Conservation (phyloP, 106 monocot genomes). For the Acanthochlamys bracteata region DNA sequence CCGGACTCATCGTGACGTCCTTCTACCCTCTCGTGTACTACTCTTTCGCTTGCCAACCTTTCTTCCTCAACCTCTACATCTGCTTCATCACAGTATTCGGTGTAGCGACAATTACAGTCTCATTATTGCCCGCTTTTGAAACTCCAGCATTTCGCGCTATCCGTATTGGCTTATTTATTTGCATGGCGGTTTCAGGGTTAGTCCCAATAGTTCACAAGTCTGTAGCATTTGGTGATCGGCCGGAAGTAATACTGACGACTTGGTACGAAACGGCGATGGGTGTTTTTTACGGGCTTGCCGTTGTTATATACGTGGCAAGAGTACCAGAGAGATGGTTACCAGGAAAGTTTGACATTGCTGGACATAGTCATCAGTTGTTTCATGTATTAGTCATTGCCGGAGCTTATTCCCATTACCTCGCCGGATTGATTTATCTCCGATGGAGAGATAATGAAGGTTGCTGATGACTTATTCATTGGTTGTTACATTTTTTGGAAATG, state of each 20-base stretch:
- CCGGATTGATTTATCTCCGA: constrained; percentile 41
- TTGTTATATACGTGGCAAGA: constrained; percentile 42
- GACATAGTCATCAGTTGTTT: constrained; percentile 71
- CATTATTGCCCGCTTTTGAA: constrained; percentile 53
- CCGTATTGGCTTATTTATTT: constrained; percentile 46
- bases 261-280: constrained; percentile 58
- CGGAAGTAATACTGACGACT: constrained; percentile 48
- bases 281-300: constrained; percentile 45
- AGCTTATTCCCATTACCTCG: constrained; percentile 68
- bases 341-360: constrained; percentile 57
- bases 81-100: constrained; percentile 59
- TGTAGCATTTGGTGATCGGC: constrained; percentile 26
- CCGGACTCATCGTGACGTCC: constrained; percentile 69
- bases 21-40: constrained; percentile 79
- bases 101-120: constrained; percentile 33
- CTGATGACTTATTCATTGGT: not conserved
- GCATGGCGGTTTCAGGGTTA: constrained; percentile 62
- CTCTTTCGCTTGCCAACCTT: constrained; percentile 60
- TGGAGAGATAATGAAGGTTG: constrained; percentile 23
- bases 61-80: constrained; percentile 54
- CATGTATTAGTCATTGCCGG: constrained; percentile 75
- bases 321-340: constrained; percentile 79
- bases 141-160: constrained; percentile 31
- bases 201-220: constrained; percentile 72
- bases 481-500: not conserved